These are phyloP conservation scores for Avena eriantha DNA, from an alignment of 176 grass and related monocot species.

Conservation along the genomic window DNA sequence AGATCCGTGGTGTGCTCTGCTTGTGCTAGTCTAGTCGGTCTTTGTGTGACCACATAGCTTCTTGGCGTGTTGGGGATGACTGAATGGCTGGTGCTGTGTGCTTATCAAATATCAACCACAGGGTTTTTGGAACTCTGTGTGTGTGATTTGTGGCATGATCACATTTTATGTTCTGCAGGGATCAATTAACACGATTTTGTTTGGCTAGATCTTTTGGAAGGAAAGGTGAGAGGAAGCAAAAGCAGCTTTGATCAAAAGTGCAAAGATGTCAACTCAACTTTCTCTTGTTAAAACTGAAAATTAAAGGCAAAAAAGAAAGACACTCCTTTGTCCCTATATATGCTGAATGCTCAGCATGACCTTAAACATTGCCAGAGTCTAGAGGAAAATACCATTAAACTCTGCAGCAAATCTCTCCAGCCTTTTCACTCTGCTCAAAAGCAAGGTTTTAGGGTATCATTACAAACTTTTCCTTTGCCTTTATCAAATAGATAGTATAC, in stretches of 20 bases:
- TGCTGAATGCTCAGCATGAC: neutral
- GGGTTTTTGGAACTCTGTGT: slow-evolving; percentile 25
- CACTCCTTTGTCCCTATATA: neutral
- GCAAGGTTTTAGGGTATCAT: neutral
- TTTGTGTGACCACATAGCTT: slow-evolving; percentile 5
- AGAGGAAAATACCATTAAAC: slow-evolving; percentile 1
- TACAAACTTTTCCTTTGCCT: neutral
- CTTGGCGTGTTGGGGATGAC: neutral
- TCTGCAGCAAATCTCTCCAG: slow-evolving; percentile 6
- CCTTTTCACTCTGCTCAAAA: slow-evolving; percentile 25
- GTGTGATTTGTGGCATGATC: slow-evolving; percentile 35
- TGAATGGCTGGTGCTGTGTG: slow-evolving; percentile 16
- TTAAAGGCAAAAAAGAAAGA: neutral
- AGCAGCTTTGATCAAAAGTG: slow-evolving; percentile 34
- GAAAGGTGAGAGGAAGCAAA: slow-evolving; percentile 2
- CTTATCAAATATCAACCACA: slow-evolving; percentile 34
- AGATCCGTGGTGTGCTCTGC: neutral
- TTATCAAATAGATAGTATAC: neutral
- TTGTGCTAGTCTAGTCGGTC: slow-evolving; percentile 3
- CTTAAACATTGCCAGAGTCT: neutral
- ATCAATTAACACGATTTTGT: slow-evolving; percentile 22
- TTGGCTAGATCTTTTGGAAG: neutral
- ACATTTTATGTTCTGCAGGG: slow-evolving; percentile 24
- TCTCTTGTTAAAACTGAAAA: slow-evolving; percentile 22
- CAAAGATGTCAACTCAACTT: neutral